Base-by-base conservation (phyloP, 2,329 filamentous ascomycete species). In the Penicillium sp. region DNA sequence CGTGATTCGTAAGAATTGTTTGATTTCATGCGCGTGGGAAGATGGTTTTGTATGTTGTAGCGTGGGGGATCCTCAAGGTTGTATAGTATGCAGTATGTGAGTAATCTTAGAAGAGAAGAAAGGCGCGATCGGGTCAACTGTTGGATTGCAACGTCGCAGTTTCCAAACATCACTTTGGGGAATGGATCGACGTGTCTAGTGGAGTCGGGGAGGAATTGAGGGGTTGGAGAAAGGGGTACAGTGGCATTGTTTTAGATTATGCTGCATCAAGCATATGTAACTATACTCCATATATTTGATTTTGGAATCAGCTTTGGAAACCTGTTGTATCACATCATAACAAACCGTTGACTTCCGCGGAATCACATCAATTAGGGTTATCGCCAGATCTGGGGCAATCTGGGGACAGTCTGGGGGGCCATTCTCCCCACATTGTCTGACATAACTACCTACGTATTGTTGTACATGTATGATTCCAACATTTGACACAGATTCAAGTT, bases 161-260 rank as follows among this genome's bases (percentile, higher is more conserved):
- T 10, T 32, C 46, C 32, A 41, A n/a, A 8, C 29, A 9, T n/a
- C 14, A 32, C 23, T 38, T 27, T 42, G 19, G 40, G 52, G 47
- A 55, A 55, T 55, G 51, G 45, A 51, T 53, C 47, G 35, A 35
- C 47, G 30, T 26, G 32, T 32, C 8, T 18, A 19, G 26, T 27
- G 42, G 18, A 27, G 18, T 23, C 5, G 23, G 26, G 16, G 42
- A 3, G n/a, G n/a, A n/a, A n/a, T n/a, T 6, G 41, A 29, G 29
- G 29, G 42, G 27, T 11, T 30, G 14, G 42, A 32, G 29, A 23
- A 29, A 49, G 46, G 47, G 51, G 46, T 1, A 18, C 36, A 18
- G 36, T 38, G 23, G 23, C 23, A 23, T 23, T 23, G 23, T 18
- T 38, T 18, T 38, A 18, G 36, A 18, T 38, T n/a, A n/a, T n/a